phyloP scores from a whole-genome alignment of 305 asterid species.

The Coffea humblotiana region DNA sequence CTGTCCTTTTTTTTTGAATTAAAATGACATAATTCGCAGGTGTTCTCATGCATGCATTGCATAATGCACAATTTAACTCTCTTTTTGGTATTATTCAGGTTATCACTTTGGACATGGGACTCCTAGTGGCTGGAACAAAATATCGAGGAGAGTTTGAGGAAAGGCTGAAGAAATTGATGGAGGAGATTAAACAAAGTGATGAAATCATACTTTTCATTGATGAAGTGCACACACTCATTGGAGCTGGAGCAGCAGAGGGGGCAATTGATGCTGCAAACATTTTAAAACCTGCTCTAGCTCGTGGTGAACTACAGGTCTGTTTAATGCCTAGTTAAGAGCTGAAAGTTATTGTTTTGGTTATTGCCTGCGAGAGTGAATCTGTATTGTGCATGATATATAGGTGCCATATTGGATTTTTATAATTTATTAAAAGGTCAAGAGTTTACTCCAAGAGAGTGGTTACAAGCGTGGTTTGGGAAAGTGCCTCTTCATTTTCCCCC shows the following conservation, averaged over 20 bases:
- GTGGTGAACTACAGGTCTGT: slow-evolving; percentile 95
- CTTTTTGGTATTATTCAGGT: slow-evolving; percentile 53
- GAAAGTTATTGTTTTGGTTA: not conserved
- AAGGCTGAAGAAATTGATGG: slow-evolving; percentile 94
- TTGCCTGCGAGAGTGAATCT: not conserved
- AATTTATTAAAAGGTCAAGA: not conserved
- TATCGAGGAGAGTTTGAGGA: slow-evolving; percentile 99
- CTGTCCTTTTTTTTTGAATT: not conserved
- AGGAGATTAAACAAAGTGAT: slow-evolving; percentile 91
- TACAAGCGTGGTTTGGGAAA: not conserved
- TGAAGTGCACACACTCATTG: slow-evolving; percentile 97
- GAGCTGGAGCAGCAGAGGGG: slow-evolving; percentile 99
- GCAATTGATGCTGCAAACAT: slow-evolving; percentile 99
- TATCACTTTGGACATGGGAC: slow-evolving; percentile 94
- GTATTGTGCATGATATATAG: not conserved
- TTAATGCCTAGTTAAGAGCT: not conserved
- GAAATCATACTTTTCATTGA: slow-evolving; percentile 94
- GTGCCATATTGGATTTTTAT: not conserved
- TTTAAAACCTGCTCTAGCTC: slow-evolving; percentile 94
- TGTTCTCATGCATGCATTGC: not conserved
- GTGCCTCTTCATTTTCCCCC: not conserved
- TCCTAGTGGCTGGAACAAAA: slow-evolving; percentile 97
- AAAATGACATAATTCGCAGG: not conserved
- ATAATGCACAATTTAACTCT: not conserved
- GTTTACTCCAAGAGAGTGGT: not conserved